Conservation (phyloP, 2,329 filamentous ascomycete species). For the Fusarium humuli region DNA sequence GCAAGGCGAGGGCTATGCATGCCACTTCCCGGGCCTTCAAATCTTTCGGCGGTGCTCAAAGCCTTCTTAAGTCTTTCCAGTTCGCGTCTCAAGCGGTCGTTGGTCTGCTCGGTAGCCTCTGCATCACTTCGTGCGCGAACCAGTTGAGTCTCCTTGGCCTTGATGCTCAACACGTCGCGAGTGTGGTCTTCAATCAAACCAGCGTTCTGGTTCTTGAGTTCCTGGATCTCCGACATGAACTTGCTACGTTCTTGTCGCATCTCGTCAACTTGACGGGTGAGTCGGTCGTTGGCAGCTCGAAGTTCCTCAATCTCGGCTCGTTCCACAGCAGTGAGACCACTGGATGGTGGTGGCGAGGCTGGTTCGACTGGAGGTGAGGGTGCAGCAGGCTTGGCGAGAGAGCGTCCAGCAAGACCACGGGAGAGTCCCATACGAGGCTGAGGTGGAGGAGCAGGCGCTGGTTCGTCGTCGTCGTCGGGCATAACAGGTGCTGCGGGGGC, state of each 20-base stretch:
- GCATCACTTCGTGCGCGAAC: conserved; percentile 91
- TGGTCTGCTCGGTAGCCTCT: conserved; percentile 87
- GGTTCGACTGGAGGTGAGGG: conserved; percentile 63
- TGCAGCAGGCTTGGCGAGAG: conserved; percentile 79
- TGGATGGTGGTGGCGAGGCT: conserved; percentile 68
- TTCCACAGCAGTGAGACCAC: conserved; percentile 81
- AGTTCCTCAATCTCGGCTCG: conserved; percentile 93
- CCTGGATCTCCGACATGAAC: conserved; percentile 87
- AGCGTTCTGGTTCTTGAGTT: conserved; percentile 96
- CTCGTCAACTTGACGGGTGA: conserved; percentile 81
- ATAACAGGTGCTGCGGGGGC: conserved; percentile 60
- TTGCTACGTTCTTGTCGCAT: conserved; percentile 83
- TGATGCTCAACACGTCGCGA: conserved; percentile 92
- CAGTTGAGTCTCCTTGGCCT: conserved; percentile 97
- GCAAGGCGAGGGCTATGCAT: conserved; percentile 57
- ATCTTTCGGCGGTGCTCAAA: conserved; percentile 70
- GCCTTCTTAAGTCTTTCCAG: conserved; percentile 95
- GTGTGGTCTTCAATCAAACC: conserved; percentile 98
- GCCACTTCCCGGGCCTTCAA: conserved; percentile 53
- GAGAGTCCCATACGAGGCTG: conserved; percentile 74
- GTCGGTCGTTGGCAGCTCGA: conserved; percentile 82
- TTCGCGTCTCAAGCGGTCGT: conserved; percentile 86
- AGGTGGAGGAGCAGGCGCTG: conserved; percentile 62
- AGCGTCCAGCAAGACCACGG: conserved; percentile 86
- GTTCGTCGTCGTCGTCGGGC: conserved; percentile 65